A percentile compares a stretch with the other conserved stretches of the same genome.
Conservation (phyloP, 129 eudicot species). For the Pulicaria dysenterica region DNA sequence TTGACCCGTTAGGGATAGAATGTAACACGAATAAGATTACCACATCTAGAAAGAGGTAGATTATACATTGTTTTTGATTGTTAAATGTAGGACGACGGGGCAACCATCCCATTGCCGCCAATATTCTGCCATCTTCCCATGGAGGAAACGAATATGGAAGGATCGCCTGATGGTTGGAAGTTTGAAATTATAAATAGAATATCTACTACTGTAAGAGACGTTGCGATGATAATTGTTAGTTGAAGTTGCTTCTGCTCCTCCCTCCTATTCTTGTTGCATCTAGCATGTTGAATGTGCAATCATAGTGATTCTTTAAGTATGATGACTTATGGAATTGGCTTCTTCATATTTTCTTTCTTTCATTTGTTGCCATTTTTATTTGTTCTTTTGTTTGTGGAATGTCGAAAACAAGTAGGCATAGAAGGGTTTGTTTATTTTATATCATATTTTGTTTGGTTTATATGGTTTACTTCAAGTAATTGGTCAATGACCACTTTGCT, state of each 20-base stretch:
- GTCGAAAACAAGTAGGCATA: slow-evolving; percentile 24
- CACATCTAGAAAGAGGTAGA: neutral
- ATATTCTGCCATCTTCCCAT: slow-evolving; percentile 61
- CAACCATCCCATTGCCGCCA: slow-evolving; percentile 58
- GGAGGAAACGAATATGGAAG: slow-evolving; percentile 78
- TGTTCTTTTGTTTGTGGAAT: slow-evolving; percentile 30
- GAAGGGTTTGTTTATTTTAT: slow-evolving; percentile 6
- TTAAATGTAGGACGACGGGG: slow-evolving; percentile 65
- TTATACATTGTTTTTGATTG: neutral
- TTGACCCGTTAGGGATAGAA: neutral
- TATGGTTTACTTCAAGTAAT: slow-evolving; percentile 12
- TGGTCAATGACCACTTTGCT: slow-evolving; percentile 35
- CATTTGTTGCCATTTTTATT: slow-evolving; percentile 29
- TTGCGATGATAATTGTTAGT: slow-evolving; percentile 38
- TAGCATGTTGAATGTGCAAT: slow-evolving; percentile 32
- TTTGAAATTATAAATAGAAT: slow-evolving; percentile 31
- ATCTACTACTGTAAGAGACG: slow-evolving; percentile 16
- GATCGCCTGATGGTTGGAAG: slow-evolving; percentile 44
- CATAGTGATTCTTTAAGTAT: slow-evolving; percentile 37
- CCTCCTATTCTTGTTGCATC: neutral
- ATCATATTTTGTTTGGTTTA: neutral
- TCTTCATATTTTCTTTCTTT: slow-evolving; percentile 23
- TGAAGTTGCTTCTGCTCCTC: slow-evolving; percentile 27
- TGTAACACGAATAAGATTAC: neutral
- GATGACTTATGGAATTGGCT: slow-evolving; percentile 28